Percentiles rank a stretch among this genome's conserved stretches.
Conservation (phyloP, 1,284 basidiomycete genomes). For the Gomphus bonarii region DNA sequence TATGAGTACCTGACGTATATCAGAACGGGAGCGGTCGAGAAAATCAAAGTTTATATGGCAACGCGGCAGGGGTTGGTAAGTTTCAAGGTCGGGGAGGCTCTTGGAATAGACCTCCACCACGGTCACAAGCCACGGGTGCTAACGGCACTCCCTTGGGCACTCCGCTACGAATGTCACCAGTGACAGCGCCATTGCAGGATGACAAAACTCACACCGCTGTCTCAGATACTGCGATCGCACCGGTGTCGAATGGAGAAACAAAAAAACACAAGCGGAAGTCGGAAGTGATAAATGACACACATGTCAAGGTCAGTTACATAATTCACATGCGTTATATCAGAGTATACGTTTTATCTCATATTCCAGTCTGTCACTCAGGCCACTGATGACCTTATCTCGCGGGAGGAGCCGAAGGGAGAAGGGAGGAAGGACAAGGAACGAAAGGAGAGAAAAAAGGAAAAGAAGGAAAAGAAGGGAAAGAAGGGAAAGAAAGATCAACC, state of each 20-base stretch:
- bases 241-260: not conserved
- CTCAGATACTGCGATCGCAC: not conserved
- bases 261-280: conserved; percentile 11
- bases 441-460: conserved; percentile 18
- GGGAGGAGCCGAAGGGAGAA: not conserved
- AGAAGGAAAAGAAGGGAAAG: conserved; percentile 25
- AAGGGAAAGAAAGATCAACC: conserved; percentile 18
- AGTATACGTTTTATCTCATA: not conserved
- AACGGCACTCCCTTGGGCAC: conserved; percentile 60
- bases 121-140: conserved; percentile 42
- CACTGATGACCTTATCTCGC: not conserved
- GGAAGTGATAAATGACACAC: not conserved
- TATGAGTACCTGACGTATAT: not conserved
- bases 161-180: conserved; percentile 40
- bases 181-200: conserved; percentile 13
- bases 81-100: conserved; percentile 22
- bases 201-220: not conserved
- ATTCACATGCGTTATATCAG: not conserved
- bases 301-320: not conserved
- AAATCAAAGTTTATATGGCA: not conserved
- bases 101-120: conserved; percentile 17
- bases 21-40: conserved; percentile 6
- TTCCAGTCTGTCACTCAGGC: not conserved
- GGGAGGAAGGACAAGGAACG: conserved; percentile 13
- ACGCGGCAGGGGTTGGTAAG: conserved; percentile 19